These are phyloP conservation scores for Tubosaeta sp. DNA, from an alignment of 768 basidiomycete species.

Conservation along the genomic window DNA sequence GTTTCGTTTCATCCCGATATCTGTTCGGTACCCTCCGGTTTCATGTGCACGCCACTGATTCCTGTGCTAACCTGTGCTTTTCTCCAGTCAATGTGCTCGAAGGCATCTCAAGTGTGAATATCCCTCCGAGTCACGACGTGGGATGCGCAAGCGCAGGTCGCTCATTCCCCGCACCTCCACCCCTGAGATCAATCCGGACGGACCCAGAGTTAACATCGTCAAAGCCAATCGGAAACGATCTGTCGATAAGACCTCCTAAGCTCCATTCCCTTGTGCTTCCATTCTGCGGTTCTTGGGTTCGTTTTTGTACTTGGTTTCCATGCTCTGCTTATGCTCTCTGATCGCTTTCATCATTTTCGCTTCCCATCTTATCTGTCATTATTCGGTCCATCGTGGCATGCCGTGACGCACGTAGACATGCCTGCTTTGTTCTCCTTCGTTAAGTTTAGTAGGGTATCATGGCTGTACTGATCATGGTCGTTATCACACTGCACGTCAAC, in stretches of 20 bases:
- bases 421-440: neutral
- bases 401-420: conserved; percentile 27
- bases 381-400: conserved; percentile 25
- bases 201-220: conserved; percentile 19
- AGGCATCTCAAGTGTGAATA: conserved; percentile 69
- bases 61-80: conserved; percentile 27
- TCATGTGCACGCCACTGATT: conserved; percentile 23
- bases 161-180: conserved; percentile 30
- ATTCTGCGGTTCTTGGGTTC: neutral
- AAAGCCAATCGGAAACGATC: conserved; percentile 29
- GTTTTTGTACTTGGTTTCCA: conserved; percentile 5
- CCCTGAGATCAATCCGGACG: conserved; percentile 23
- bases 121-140: conserved; percentile 64
- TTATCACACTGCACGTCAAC: neutral
- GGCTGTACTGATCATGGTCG: conserved; percentile 16
- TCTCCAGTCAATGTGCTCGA: conserved; percentile 64
- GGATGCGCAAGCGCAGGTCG: conserved; percentile 49
- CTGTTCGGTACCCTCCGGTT: conserved; percentile 9
- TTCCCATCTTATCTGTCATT: conserved; percentile 31
- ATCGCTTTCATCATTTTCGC: conserved; percentile 10
- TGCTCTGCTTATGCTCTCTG: conserved; percentile 25
- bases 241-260: conserved; percentile 21
- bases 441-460: conserved; percentile 6
- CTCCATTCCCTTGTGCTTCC: neutral
- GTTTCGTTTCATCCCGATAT: conserved; percentile 24